Evolutionary conservation across 2,329 filamentous ascomycete species (phyloP).

Genomic region (Hypoxylon sp.): DNA sequence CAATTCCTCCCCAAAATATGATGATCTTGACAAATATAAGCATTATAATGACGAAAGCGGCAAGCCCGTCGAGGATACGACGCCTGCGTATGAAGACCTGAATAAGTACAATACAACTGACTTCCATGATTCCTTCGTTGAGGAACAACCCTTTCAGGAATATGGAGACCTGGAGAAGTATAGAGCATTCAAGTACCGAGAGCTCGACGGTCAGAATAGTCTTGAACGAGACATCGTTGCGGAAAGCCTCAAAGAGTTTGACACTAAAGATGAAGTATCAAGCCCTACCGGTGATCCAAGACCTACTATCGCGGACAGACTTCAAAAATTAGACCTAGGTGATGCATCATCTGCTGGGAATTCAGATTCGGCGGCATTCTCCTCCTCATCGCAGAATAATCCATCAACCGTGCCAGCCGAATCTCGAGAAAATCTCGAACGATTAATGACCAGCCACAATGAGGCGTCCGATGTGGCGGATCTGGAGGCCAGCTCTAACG

Average conservation of each 20-base stretch:
- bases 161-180: conserved; percentile 62
- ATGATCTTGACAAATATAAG: conserved; percentile 62
- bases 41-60: conserved; percentile 56
- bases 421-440: conserved; percentile 51
- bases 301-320: conserved; percentile 30
- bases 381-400: conserved; percentile 13
- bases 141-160: conserved; percentile 50
- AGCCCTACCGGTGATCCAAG: conserved; percentile 9
- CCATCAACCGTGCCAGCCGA: conserved; percentile 24
- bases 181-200: conserved; percentile 55
- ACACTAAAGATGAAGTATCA: conserved; percentile 52
- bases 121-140: conserved; percentile 48
- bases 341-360: conserved; percentile 25
- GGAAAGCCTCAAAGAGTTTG: conserved; percentile 58
- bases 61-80: conserved; percentile 38
- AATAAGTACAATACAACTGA: conserved; percentile 55
- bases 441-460: conserved; percentile 52
- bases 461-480: conserved; percentile 53
- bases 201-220: conserved; percentile 54
- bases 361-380: neutral
- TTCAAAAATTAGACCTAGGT: conserved; percentile 44
- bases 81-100: conserved; percentile 57
- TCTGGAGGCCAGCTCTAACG: conserved; percentile 46
- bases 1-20: conserved; percentile 55
- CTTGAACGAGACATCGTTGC: conserved; percentile 54